phyloP scores from a whole-genome alignment of 352 stramenopile species.

The Phytophthora hibernalis region DNA sequence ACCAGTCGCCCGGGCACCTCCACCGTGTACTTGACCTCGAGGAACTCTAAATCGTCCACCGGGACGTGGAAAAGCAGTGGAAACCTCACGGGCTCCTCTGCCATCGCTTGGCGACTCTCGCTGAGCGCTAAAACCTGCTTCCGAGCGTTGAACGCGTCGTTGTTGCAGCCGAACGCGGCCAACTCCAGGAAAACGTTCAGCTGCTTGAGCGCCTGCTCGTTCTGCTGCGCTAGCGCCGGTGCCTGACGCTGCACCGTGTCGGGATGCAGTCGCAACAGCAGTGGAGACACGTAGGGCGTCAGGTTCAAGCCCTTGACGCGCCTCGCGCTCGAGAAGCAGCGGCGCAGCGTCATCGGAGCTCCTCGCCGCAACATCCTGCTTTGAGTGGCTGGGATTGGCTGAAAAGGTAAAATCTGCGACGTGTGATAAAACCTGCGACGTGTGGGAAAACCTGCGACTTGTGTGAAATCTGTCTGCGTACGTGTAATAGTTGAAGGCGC shows the following conservation, averaged over 20 bases:
- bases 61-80: slow-evolving; percentile 66
- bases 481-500: background rate
- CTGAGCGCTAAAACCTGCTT: slow-evolving; percentile 56
- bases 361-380: slow-evolving; percentile 20
- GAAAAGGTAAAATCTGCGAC: slow-evolving; percentile 23
- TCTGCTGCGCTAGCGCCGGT: slow-evolving; percentile 48
- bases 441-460: background rate
- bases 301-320: slow-evolving; percentile 55
- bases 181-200: slow-evolving; percentile 82
- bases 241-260: slow-evolving; percentile 68
- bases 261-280: slow-evolving; percentile 74
- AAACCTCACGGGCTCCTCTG: slow-evolving; percentile 52
- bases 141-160: slow-evolving; percentile 63
- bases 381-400: slow-evolving; percentile 22
- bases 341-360: slow-evolving; percentile 18
- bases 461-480: no score
- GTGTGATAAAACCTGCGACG: background rate
- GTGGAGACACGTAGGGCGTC: slow-evolving; percentile 69
- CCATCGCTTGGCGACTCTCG: slow-evolving; percentile 8
- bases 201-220: slow-evolving; percentile 81
- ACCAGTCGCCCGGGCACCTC: slow-evolving; percentile 61
- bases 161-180: slow-evolving; percentile 70
- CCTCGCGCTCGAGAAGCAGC: slow-evolving; percentile 22
- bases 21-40: slow-evolving; percentile 50
- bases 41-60: slow-evolving; percentile 22